Evolutionary conservation across 73 alveolate genomes (phyloP).

Genomic region (Paraurostyla sp.): DNA sequence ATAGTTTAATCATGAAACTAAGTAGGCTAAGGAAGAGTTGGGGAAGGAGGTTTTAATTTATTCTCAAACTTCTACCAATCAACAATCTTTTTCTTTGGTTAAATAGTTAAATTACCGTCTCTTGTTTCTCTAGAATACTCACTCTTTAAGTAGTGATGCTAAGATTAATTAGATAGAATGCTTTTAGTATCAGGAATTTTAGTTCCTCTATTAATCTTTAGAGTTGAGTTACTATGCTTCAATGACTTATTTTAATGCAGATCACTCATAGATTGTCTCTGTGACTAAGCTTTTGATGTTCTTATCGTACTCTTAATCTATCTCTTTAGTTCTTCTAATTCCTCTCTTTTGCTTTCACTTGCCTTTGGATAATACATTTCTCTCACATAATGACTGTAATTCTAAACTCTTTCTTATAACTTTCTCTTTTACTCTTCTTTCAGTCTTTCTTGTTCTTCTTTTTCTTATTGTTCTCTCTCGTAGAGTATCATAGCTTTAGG

Average conservation of each 20-base stretch:
- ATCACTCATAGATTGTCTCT: neutral
- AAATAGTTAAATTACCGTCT: neutral
- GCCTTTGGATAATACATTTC: slow-evolving; percentile 43
- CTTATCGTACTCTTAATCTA: slow-evolving; percentile 11
- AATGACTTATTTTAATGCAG: slow-evolving; percentile 2
- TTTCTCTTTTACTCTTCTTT: slow-evolving; percentile 34
- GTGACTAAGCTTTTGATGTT: neutral
- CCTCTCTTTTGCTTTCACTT: slow-evolving; percentile 19
- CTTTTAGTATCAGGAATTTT: neutral
- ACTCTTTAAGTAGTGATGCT: neutral
- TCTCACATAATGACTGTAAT: slow-evolving; percentile 34
- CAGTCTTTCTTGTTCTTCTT: slow-evolving; percentile 30
- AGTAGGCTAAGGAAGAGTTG: neutral
- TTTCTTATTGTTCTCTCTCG: slow-evolving; percentile 16
- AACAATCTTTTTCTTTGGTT: neutral
- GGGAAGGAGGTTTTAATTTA: neutral
- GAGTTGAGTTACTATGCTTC: neutral
- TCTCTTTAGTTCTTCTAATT: slow-evolving; percentile 15
- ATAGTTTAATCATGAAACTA: slow-evolving; percentile 22
- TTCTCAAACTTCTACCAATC: slow-evolving; percentile 49
- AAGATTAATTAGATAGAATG: neutral
- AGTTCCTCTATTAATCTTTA: neutral
- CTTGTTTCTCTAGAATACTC: neutral
- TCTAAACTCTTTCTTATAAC: slow-evolving; percentile 41
- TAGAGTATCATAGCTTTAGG: neutral